Evolutionary conservation across 2,329 filamentous ascomycete genomes (phyloP), one percentile per base, ranked within the genome.

Genomic region (Talaromyces marneffei): DNA sequence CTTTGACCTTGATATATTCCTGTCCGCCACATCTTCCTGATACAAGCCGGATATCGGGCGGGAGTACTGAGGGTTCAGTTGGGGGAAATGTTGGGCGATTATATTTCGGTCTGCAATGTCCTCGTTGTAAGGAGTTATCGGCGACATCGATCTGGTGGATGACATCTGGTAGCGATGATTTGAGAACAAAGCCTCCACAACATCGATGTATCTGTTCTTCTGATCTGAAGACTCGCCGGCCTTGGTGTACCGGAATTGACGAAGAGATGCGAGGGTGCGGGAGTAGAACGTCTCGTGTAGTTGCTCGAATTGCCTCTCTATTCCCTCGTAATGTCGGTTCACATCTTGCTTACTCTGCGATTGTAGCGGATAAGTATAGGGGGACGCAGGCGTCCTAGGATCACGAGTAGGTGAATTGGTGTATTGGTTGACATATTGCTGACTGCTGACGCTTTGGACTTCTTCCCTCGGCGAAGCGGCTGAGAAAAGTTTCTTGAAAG

Each of bases 101-200:
- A 77, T 75, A 57, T 78, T 78, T 25, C 76, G 73, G 62, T 78
- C 76, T 4, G 76, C 76, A 57, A 78, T 69, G 64, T 78, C 74
- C 66, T 78, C 76, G 52, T 78, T 78, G 64, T 75, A 78, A 10
- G 72, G 72, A 18, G 67, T 70, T 5, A 66, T 68, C 3, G 73
- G 72, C 9, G 73, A 73, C 29, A 72, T 63, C 9, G 66, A 59
- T 31, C 57, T 59, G 14, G 46, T 64, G n/a, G 67, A 46, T 50
- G 61, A 60, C 29, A 67, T 65, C 37, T 68, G 72, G 37, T 70
- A 65, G 5, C 68, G 69, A 53, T 76, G 72, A 1, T 70, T 67
- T n/a, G 71, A 69, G 56, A 69, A 71, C n/a, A 76, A 59, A 12
- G 76, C 75, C 62, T 76, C 74, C 20, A 77, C 64, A 33, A 78